Percentiles rank a stretch among this genome's conserved stretches.
Evolutionary conservation across 2,329 filamentous ascomycete genomes (phyloP).

Genomic region (Colletotrichum nymphaeae): DNA sequence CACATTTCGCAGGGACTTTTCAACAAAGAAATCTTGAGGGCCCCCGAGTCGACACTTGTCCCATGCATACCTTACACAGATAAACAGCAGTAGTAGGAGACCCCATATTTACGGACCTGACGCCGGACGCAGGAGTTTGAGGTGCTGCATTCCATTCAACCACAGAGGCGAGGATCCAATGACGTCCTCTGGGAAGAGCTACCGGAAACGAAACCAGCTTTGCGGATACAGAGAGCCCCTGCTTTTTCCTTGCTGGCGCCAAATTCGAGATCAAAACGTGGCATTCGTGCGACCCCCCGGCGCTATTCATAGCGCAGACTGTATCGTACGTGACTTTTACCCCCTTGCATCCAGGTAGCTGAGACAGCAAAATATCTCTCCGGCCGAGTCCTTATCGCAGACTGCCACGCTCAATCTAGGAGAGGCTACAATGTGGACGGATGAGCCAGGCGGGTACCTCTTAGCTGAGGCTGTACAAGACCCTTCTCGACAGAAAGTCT

Average conservation of each 20-base stretch:
- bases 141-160: neutral
- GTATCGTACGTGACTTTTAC: neutral
- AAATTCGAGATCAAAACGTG: conserved; percentile 1
- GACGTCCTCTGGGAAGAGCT: neutral
- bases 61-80: neutral
- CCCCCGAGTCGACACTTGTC: neutral
- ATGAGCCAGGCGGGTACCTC: neutral
- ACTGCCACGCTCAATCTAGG: too few relatives aligned
- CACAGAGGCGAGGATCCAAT: neutral
- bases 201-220: conserved; percentile 20
- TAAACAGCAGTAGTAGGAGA: neutral
- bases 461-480: neutral
- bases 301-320: conserved; percentile 11
- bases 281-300: neutral
- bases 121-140: neutral
- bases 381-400: neutral
- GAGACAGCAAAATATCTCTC: conserved; percentile 10
- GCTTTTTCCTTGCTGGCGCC: neutral
- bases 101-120: neutral
- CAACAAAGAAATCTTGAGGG: neutral
- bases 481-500: neutral
- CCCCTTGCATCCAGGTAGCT: neutral
- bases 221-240: neutral
- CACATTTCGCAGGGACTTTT: neutral
- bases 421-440: neutral